These are phyloP conservation scores for Porogramme epimiltina DNA, from an alignment of 1,284 basidiomycete genomes.

Conservation along the genomic window DNA sequence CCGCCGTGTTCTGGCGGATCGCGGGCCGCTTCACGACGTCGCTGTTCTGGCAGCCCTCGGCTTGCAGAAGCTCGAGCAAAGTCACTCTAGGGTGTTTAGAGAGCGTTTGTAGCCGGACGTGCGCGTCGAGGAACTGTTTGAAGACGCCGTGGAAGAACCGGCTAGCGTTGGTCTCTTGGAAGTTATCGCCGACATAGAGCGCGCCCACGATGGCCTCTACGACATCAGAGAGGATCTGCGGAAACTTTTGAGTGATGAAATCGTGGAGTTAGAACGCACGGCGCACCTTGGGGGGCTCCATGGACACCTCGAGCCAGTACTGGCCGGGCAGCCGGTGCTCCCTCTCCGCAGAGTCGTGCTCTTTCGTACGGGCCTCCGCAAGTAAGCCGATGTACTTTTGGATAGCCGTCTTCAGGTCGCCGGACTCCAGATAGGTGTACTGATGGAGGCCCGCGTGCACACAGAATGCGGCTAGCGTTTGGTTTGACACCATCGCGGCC, in stretches of 20 bases:
- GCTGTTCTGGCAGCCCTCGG: constrained; percentile 67
- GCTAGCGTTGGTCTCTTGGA: constrained; percentile 58
- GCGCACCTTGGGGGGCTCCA: constrained; percentile 74
- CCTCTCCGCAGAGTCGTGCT: constrained; percentile 45
- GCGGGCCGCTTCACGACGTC: constrained; percentile 47
- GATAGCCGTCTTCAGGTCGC: constrained; percentile 51
- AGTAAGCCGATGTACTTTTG: constrained; percentile 55
- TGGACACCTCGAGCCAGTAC: constrained; percentile 64
- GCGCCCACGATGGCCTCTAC: constrained; percentile 79
- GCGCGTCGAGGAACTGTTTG: constrained; percentile 73
- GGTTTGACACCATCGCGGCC: constrained; percentile 83
- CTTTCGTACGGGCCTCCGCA: constrained; percentile 46
- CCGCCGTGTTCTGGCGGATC: constrained; percentile 6
- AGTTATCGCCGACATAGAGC: constrained; percentile 73
- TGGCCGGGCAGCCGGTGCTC: constrained; percentile 60
- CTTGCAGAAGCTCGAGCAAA: constrained; percentile 70
- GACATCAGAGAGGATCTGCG: constrained; percentile 71
- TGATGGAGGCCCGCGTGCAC: constrained; percentile 66
- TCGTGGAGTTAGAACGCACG: neutral
- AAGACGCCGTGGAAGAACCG: constrained; percentile 66
- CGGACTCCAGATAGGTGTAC: constrained; percentile 59
- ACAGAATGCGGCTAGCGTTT: constrained; percentile 71
- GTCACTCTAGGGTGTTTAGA: constrained; percentile 73
- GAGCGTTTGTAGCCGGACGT: constrained; percentile 69
- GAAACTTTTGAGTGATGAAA: neutral